Conservation (phyloP, 2,329 filamentous ascomycete species). For the Stemphylium beticola region DNA sequence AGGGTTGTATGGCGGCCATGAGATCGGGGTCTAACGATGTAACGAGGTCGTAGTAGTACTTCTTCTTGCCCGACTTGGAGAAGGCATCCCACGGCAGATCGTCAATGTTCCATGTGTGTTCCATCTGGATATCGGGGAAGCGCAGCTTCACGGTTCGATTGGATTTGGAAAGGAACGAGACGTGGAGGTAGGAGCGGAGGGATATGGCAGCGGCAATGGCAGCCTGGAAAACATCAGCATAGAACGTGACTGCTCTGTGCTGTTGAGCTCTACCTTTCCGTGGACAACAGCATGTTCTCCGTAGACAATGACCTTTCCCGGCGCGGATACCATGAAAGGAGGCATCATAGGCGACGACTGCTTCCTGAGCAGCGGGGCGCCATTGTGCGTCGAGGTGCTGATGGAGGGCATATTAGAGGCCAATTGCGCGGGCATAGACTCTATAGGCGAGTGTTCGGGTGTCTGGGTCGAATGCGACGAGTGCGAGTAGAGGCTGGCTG, state of each 20-base stretch:
- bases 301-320: slow-evolving; percentile 97
- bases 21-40: slow-evolving; percentile 85
- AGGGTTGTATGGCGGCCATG: slow-evolving; percentile 78
- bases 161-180: slow-evolving; percentile 92
- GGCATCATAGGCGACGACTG: slow-evolving; percentile 71
- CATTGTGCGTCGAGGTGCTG: slow-evolving; percentile 15
- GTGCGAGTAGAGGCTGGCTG: slow-evolving; percentile 31
- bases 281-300: slow-evolving; percentile 98
- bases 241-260: not conserved
- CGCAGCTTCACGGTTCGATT: slow-evolving; percentile 84
- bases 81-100: slow-evolving; percentile 87
- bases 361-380: slow-evolving; percentile 36
- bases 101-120: slow-evolving; percentile 94
- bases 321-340: slow-evolving; percentile 96
- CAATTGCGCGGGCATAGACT: slow-evolving; percentile 38
- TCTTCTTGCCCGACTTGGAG: slow-evolving; percentile 82
- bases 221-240: slow-evolving; percentile 59
- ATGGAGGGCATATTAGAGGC: slow-evolving; percentile 28
- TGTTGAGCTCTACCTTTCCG: slow-evolving; percentile 71
- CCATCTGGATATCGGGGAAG: slow-evolving; percentile 88
- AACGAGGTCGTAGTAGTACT: slow-evolving; percentile 85
- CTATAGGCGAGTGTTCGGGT: slow-evolving; percentile 35
- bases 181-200: slow-evolving; percentile 92
- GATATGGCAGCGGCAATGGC: slow-evolving; percentile 96
- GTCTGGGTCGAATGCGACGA: slow-evolving; percentile 37